phyloP scores from a whole-genome alignment of 2,329 filamentous ascomycete species.

The Thermoascus crustaceus region DNA sequence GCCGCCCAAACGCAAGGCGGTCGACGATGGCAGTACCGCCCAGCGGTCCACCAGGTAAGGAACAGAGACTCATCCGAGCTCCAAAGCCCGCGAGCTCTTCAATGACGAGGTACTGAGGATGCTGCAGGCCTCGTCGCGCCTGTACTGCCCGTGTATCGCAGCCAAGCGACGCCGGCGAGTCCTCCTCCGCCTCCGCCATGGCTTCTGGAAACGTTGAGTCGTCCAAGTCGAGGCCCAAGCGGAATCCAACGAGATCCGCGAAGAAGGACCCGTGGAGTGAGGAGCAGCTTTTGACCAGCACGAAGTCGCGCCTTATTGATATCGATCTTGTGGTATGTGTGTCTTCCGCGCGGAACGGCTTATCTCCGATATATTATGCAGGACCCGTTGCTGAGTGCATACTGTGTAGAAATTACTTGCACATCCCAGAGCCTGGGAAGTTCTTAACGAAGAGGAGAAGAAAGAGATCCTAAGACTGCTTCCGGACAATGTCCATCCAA shows the following conservation, averaged over 20 bases:
- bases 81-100: conserved; percentile 3
- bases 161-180: conserved; percentile 16
- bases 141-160: conserved; percentile 20
- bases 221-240: conserved; percentile 21
- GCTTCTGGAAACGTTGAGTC: conserved; percentile 10
- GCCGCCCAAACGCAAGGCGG: conserved; percentile 29
- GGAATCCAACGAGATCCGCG: conserved; percentile 22
- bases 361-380: neutral
- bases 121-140: conserved; percentile 14
- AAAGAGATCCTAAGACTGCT: conserved; percentile 31
- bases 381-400: neutral
- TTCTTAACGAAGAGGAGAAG: conserved; percentile 35
- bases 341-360: neutral
- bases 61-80: conserved; percentile 5
- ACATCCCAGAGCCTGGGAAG: conserved; percentile 33
- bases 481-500: conserved; percentile 35
- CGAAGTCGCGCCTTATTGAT: conserved; percentile 28
- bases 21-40: conserved; percentile 23
- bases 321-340: conserved; percentile 32
- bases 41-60: neutral
- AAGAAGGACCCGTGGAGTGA: conserved; percentile 32
- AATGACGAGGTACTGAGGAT: conserved; percentile 10
- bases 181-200: conserved; percentile 19
- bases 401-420: conserved; percentile 31
- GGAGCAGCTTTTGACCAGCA: conserved; percentile 30